These are phyloP conservation scores for Macrocybe gigantea DNA, from an alignment of 768 basidiomycete genomes.

Conservation along the genomic window DNA sequence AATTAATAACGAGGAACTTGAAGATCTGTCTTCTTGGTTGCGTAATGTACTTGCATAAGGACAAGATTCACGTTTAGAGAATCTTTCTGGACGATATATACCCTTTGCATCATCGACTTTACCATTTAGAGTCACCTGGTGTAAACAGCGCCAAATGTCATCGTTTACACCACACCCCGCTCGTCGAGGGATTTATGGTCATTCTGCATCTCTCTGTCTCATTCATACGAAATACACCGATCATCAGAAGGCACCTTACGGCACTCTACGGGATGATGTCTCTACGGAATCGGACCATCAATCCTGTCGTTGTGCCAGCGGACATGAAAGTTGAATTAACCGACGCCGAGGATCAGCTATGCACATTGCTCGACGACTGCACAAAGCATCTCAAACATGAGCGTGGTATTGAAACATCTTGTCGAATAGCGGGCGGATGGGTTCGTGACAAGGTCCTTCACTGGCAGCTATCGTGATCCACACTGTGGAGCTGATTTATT, in stretches of 20 bases:
- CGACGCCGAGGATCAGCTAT: conserved; percentile 62
- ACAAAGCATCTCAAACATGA: conserved; percentile 47
- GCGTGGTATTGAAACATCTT: conserved; percentile 52
- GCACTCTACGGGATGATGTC: neutral
- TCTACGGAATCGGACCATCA: neutral
- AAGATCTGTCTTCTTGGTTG: conserved; percentile 26
- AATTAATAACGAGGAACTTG: conserved; percentile 25
- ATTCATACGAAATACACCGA: neutral
- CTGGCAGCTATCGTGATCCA: neutral
- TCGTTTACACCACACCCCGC: neutral
- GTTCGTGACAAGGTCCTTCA: conserved; percentile 87
- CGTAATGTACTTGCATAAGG: neutral
- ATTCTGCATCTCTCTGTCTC: neutral
- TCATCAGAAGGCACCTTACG: too few species aligned
- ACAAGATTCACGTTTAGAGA: neutral
- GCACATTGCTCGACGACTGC: conserved; percentile 77
- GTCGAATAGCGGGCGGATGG: conserved; percentile 97
- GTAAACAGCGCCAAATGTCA: neutral
- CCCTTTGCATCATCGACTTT: neutral
- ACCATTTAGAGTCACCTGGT: neutral
- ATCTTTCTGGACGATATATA: neutral
- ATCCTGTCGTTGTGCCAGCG: conserved; percentile 11
- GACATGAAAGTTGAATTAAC: conserved; percentile 50
- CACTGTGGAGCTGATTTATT: conserved; percentile 5
- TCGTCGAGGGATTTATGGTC: neutral